Percentiles rank a stretch among this genome's conserved stretches.
These are phyloP conservation scores for Aureobasidium sp. DNA, from an alignment of 2,329 filamentous ascomycete species.

Conservation along the genomic window DNA sequence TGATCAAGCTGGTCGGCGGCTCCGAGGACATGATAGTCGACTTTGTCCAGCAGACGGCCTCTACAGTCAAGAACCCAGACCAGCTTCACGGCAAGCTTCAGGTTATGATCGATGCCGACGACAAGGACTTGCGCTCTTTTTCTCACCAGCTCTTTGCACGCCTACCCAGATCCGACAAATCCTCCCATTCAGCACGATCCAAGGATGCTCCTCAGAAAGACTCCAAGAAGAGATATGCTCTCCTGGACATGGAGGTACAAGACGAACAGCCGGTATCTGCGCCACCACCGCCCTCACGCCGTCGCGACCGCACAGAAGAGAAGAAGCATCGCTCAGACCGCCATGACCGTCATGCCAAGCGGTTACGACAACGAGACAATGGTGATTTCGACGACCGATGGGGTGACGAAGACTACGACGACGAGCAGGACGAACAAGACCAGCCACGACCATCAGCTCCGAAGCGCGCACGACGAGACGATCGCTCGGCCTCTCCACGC, in stretches of 20 bases:
- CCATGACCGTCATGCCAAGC: conserved; percentile 32
- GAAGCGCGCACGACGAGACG: conserved; percentile 63
- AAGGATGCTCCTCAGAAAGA: conserved; percentile 26
- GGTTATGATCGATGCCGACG: conserved; percentile 45
- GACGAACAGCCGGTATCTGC: conserved; percentile 18
- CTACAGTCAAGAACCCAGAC: conserved; percentile 41
- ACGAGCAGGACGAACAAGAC: conserved; percentile 38
- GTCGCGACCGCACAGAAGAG: conserved; percentile 32
- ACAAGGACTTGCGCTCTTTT: conserved; percentile 41
- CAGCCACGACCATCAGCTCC: conserved; percentile 63
- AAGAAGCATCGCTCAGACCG: conserved; percentile 30
- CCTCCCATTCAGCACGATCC: conserved; percentile 6
- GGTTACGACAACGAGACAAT: conserved; percentile 43
- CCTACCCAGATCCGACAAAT: conserved; percentile 23
- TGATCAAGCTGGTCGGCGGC: conserved; percentile 48
- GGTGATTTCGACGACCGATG: conserved; percentile 68
- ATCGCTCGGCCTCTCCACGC: conserved; percentile 37
- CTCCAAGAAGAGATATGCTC: conserved; percentile 45
- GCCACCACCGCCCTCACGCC: conserved; percentile 19
- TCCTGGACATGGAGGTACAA: conserved; percentile 46
- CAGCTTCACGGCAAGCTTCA: conserved; percentile 46
- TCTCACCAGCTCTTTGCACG: conserved; percentile 41
- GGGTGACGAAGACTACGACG: conserved; percentile 65
- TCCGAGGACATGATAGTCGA: conserved; percentile 51
- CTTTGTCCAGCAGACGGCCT: conserved; percentile 50